Evolutionary conservation across 2,329 filamentous ascomycete species (phyloP), one percentile per base, ranked within the genome.

Genomic region (Sclerotinia sclerotiorum): DNA sequence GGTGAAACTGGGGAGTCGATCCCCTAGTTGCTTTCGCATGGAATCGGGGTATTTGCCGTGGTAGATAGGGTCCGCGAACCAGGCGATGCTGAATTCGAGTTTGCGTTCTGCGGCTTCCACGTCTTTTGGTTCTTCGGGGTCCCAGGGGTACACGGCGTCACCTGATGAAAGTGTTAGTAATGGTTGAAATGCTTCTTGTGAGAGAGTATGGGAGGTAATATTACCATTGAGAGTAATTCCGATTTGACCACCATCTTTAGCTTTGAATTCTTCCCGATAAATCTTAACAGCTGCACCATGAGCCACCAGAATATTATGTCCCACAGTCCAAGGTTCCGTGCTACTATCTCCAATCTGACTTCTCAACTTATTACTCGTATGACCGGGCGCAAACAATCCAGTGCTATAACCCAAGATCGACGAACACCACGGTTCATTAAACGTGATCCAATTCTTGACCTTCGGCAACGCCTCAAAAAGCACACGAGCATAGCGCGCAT

Each of bases 1-100:
- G 0, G 90, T 93, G 79, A 91, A 95, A 56, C 83, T 82, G 6
- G 93, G 93, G 60, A 96, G 84, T 19, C 92, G 87, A 77, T 89
- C 84, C 68, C 92, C 92, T 24, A 96, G 87, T 81, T 96, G 92
- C 77, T 87, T 87, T 69, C 86, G 84, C 92, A 96, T 96, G 69
- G 89, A 93, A 70, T 87, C 90, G 10, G 93, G 93, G 80, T 96
- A 96, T 73, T 90, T 86, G 73, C 92, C 92, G 70, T 90, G 87
- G 83, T 96, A 96, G 77, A 97, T 87, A 46, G 92, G 92, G 80
- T 96, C 93, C 11, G 89, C 92, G 76, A 95, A 96, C 92, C 93
- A 96, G 64, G 87, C 88, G 78, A 94, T 96, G 74, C 90, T 85
- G 78, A 96, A 96, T 81, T 96, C 92, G 75, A 94, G 87, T 82